Evolutionary conservation across 768 basidiomycete species (phyloP), one percentile per base, ranked within the genome.

Genomic region (Hirschioporus abietinus): DNA sequence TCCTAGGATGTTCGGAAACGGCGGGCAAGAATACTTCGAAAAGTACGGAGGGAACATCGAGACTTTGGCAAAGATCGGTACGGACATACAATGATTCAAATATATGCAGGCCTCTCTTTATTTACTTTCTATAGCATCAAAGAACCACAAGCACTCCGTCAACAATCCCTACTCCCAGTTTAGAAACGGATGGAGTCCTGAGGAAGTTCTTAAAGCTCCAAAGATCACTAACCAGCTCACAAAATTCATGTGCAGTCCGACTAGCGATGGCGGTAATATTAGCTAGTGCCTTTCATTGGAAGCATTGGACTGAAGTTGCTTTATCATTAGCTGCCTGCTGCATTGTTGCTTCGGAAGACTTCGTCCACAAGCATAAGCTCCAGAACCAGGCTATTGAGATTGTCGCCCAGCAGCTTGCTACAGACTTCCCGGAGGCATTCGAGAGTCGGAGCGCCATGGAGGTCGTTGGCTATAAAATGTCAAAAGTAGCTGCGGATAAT

Each of bases 151-250:
- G 66, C 92, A 95, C 74, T 91, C 91, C 0, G 73, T 88, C 66
- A 89, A 90, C 66, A 94, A 95, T 70, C 92, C 92, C 0, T 95
- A 95, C 70, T 89, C 91, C 0, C 93, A 95, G 74, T 95, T 95
- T 76, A 84, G 87, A 6, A 83, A 88, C 71, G 89, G 90, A 5
- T 92, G 90, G 89, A 87, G 81, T 23, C 84, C 85, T 23, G 87
- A 92, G 70, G 83, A 93, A 71, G 82, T 93, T 27, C 73, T 91
- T 64, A 79, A 81, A 12, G 83, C 91, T 1, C 82, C 84, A 7
- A 88, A 88, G 77, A 86, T 93, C 73, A 89, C 82, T 58, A 87
- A 85, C 60, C 84, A 91, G 70, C 78, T 92, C 62, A 92, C 92
- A 1, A 90, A 90, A 75, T 88, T 85, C 74, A 94, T 93, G 91